These are phyloP conservation scores for Sapria himalayana DNA, from an alignment of 345 rosid species.

Conservation along the genomic window DNA sequence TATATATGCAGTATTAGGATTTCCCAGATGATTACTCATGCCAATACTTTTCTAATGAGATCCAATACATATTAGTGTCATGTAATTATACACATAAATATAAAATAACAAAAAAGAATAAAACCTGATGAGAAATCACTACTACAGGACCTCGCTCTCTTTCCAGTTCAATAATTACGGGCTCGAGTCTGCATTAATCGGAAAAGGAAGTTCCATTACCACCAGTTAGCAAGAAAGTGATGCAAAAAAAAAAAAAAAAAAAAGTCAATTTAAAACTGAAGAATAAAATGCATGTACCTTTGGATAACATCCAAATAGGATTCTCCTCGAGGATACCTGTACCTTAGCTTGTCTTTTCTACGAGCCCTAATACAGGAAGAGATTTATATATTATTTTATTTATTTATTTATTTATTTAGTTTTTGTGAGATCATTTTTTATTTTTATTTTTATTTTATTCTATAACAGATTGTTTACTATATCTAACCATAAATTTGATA, in stretches of 20 bases:
- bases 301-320: slow-evolving; percentile 98
- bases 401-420: too few relatives aligned
- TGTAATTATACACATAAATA: too few relatives aligned
- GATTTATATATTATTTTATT: slow-evolving; percentile 1
- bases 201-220: slow-evolving; percentile 4
- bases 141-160: slow-evolving; percentile 97
- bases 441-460: too few relatives aligned
- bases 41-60: too few relatives aligned
- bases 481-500: too few relatives aligned
- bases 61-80: too few relatives aligned
- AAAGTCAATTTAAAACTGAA: neutral
- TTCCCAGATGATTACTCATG: neutral
- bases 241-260: neutral
- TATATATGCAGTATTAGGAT: neutral
- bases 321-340: slow-evolving; percentile 96
- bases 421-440: too few relatives aligned
- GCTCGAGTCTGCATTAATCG: slow-evolving; percentile 61
- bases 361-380: slow-evolving; percentile 39
- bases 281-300: slow-evolving; percentile 27
- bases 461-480: too few relatives aligned
- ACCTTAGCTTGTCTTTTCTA: slow-evolving; percentile 76
- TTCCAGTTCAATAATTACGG: slow-evolving; percentile 94
- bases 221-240: neutral
- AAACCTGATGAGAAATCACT: slow-evolving; percentile 94
- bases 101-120: slow-evolving; percentile 4